Conservation (phyloP, 768 basidiomycete species). For the Calvatia gigantea region DNA sequence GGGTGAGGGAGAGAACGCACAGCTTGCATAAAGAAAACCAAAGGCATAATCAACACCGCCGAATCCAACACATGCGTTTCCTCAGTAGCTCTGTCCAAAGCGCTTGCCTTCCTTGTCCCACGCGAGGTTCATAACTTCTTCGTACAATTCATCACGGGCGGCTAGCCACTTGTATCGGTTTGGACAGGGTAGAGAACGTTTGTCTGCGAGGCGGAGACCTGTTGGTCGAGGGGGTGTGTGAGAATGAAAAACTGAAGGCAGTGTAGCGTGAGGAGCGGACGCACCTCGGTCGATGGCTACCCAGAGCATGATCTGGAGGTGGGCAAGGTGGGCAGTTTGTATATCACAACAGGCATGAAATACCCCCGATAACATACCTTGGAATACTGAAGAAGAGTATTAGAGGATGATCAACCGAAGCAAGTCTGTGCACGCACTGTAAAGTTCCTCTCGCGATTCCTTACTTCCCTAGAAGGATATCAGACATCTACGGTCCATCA, state of each 20-base stretch:
- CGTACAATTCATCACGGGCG: slow-evolving; percentile 54
- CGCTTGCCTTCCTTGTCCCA: slow-evolving; percentile 70
- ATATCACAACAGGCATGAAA: slow-evolving; percentile 9
- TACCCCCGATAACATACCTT: slow-evolving; percentile 43
- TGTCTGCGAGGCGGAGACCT: slow-evolving; percentile 85
- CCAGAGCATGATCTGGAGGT: slow-evolving; percentile 83
- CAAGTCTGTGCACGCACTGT: slow-evolving; percentile 48
- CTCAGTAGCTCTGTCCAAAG: slow-evolving; percentile 91
- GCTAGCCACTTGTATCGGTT: slow-evolving; percentile 17
- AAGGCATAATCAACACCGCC: slow-evolving; percentile 87
- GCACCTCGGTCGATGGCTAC: slow-evolving; percentile 90
- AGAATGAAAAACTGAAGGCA: not conserved
- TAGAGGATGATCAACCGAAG: not conserved
- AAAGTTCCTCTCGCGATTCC: slow-evolving; percentile 81
- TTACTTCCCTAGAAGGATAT: slow-evolving; percentile 69
- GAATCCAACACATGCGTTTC: slow-evolving; percentile 80
- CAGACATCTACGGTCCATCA: not conserved
- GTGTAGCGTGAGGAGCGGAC: not conserved
- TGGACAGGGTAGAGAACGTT: slow-evolving; percentile 85
- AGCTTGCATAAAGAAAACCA: slow-evolving; percentile 87
- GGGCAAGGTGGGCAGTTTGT: not conserved
- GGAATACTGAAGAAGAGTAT: slow-evolving; percentile 52
- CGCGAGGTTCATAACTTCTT: slow-evolving; percentile 87
- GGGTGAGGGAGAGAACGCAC: slow-evolving; percentile 33
- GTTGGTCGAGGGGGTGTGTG: slow-evolving; percentile 25